These are phyloP conservation scores for Scheffersomyces spartinae DNA, from an alignment of 805 yeast genomes.

Conservation along the genomic window DNA sequence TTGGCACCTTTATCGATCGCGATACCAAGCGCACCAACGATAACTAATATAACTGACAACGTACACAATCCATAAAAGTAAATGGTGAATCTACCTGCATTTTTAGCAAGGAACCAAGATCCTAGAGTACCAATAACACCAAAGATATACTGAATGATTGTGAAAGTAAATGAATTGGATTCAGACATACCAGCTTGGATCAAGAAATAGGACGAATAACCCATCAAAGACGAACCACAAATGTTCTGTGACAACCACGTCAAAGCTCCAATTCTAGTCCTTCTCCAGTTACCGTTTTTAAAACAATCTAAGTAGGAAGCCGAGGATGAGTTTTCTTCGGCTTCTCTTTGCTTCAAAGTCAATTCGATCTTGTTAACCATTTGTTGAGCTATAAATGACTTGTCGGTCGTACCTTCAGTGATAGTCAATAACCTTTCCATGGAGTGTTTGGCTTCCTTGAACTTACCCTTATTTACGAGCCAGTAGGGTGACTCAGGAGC, in stretches of 20 bases:
- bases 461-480: conserved; percentile 31
- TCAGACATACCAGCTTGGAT: conserved; percentile 36
- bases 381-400: conserved; percentile 21
- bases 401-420: conserved; percentile 19
- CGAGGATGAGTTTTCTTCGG: conserved; percentile 10
- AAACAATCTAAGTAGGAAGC: conserved; percentile 33
- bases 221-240: conserved; percentile 36
- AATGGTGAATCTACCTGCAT: conserved; percentile 28
- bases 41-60: conserved; percentile 22
- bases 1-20: conserved; percentile 10
- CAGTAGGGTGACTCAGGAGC: conserved; percentile 55
- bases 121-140: conserved; percentile 33
- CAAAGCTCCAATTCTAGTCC: conserved; percentile 38
- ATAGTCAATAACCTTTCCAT: conserved; percentile 23
- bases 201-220: conserved; percentile 41
- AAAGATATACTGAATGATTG: conserved; percentile 33
- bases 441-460: conserved; percentile 31
- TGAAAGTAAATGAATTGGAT: conserved; percentile 32
- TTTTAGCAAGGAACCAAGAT: conserved; percentile 33
- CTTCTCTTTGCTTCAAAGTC: conserved; percentile 30
- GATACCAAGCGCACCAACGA: conserved; percentile 36
- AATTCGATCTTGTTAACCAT: conserved; percentile 35
- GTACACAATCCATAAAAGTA: conserved; percentile 26
- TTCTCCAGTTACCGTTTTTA: conserved; percentile 32
- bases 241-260: conserved; percentile 35